Evolutionary conservation across 345 rosid species (phyloP).

Genomic region (Linum lewisii): DNA sequence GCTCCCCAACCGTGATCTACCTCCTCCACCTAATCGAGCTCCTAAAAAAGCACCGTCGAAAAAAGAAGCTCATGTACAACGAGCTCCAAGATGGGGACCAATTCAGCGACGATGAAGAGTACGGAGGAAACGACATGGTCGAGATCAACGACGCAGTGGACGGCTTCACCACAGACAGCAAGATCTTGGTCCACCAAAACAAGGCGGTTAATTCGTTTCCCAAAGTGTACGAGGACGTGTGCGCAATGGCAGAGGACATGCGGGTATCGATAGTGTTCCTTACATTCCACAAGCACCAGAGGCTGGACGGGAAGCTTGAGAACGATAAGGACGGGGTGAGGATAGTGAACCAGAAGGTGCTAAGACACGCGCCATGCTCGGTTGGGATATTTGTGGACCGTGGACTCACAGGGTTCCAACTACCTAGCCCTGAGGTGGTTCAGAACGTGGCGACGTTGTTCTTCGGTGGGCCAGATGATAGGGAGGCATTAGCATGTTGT

Average conservation of each 20-base stretch:
- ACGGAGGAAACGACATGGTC: conserved; percentile 1
- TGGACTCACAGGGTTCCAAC: conserved; percentile 1
- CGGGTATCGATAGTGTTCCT: conserved; percentile 2
- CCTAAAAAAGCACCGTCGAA: background rate
- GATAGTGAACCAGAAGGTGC: conserved; percentile 4
- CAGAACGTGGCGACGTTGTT: conserved; percentile 9
- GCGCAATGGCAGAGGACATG: background rate
- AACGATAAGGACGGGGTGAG: conserved; percentile 1
- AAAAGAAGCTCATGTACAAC: conserved; percentile 5
- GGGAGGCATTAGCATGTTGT: conserved; percentile 8
- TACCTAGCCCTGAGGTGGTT: background rate
- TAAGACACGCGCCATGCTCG: conserved; percentile 4
- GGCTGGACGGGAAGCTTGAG: conserved; percentile 12
- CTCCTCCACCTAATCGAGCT: conserved; percentile 5
- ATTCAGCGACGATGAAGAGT: conserved; percentile 7
- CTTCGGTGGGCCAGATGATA: conserved; percentile 8
- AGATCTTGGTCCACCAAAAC: background rate
- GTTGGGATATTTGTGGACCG: conserved; percentile 8
- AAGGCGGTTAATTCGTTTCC: background rate
- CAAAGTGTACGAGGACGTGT: conserved; percentile 8
- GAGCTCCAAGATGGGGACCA: conserved; percentile 3
- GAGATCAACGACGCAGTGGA: conserved; percentile 10
- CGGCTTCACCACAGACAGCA: background rate
- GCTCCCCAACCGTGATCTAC: background rate
- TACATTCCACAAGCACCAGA: conserved; percentile 8